Percentiles rank a stretch among this genome's conserved stretches.
Evolutionary conservation across 2,329 filamentous ascomycete species (phyloP).

Genomic region (Pseudogymnoascus pannorum): DNA sequence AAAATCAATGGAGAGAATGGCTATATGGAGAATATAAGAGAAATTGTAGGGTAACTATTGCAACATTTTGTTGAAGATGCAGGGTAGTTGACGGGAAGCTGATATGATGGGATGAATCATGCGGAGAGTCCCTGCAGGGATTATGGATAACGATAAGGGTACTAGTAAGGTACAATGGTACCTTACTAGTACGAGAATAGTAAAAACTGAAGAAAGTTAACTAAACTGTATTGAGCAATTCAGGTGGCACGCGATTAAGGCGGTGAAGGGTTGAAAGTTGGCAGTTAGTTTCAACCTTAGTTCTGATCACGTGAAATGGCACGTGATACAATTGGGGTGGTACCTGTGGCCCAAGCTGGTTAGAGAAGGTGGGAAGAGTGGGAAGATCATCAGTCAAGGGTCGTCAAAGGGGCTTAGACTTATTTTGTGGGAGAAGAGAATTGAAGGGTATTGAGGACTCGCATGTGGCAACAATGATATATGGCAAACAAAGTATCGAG

Average conservation of each 20-base stretch:
- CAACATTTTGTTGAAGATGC: not conserved
- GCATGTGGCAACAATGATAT: not conserved
- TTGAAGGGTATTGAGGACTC: not conserved
- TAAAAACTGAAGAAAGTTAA: not conserved
- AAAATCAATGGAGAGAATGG: not conserved
- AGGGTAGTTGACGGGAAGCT: not conserved
- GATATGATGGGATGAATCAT: slow-evolving; percentile 5
- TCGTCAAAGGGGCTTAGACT: slow-evolving; percentile 2
- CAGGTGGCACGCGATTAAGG: not conserved
- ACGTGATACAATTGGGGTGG: not conserved
- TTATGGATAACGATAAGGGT: not conserved
- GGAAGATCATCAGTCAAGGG: not conserved
- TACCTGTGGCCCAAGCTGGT: not conserved
- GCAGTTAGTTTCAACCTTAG: not conserved
- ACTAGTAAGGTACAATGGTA: not conserved
- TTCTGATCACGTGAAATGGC: not conserved
- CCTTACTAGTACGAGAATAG: not conserved
- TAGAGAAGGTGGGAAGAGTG: not conserved
- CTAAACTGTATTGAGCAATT: not conserved
- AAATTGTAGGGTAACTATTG: not conserved
- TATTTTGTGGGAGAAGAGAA: not conserved
- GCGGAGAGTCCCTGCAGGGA: slow-evolving; percentile 1
- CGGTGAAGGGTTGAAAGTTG: not conserved
- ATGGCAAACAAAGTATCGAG: not conserved
- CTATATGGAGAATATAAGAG: not conserved